Evolutionary conservation across 1,284 basidiomycete species (phyloP).

Genomic region (Coniophora puteana): DNA sequence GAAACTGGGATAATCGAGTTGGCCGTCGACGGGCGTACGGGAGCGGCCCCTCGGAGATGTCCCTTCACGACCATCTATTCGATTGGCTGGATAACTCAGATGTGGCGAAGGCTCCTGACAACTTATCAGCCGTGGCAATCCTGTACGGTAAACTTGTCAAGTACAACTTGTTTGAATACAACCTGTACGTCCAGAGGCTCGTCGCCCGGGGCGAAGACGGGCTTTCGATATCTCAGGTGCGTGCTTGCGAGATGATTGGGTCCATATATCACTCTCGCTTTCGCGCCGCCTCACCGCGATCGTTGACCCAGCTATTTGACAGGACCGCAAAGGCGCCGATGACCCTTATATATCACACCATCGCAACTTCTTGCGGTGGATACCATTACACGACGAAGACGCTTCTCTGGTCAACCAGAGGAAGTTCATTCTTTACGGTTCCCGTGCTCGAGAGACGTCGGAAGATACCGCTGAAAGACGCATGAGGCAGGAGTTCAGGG

Average conservation of each 20-base stretch:
- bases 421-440: slow-evolving; percentile 63
- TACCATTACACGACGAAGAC: slow-evolving; percentile 57
- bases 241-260: slow-evolving; percentile 14
- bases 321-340: background rate
- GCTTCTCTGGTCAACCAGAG: slow-evolving; percentile 62
- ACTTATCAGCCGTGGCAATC: slow-evolving; percentile 61
- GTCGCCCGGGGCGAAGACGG: slow-evolving; percentile 77
- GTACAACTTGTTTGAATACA: slow-evolving; percentile 76
- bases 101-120: slow-evolving; percentile 54
- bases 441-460: slow-evolving; percentile 58
- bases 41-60: no score
- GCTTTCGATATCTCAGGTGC: slow-evolving; percentile 51
- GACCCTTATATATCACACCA: slow-evolving; percentile 69
- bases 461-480: slow-evolving; percentile 65
- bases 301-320: background rate
- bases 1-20: slow-evolving; percentile 69
- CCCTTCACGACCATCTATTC: slow-evolving; percentile 72
- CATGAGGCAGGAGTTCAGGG: slow-evolving; percentile 66
- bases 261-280: no score
- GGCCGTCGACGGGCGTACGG: no score
- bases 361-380: slow-evolving; percentile 61
- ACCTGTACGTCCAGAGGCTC: slow-evolving; percentile 81
- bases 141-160: slow-evolving; percentile 81
- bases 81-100: slow-evolving; percentile 80
- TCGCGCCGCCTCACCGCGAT: background rate